Base-by-base conservation (phyloP, 1,284 basidiomycete species). In the Cryptococcus sp. region DNA sequence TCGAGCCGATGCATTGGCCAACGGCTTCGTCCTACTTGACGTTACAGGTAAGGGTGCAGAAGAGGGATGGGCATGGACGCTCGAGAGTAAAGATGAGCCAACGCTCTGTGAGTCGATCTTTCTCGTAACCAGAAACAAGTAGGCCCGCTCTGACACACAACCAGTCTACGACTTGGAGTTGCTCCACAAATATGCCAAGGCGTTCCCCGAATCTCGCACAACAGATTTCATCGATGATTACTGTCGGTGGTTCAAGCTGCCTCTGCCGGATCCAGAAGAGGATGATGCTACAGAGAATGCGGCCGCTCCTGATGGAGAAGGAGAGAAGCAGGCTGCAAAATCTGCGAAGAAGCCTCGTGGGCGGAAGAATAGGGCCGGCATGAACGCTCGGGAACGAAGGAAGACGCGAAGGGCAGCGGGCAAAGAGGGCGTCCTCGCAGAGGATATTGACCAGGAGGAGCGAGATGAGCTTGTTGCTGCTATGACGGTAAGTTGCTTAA, bases 41-140 rank as follows among this genome's bases (percentile, higher is more conserved):
- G 62, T 75, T 15, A 58, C 60, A 11, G 63, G 62, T 0, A 52
- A 61, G 4, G 65, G 66, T 23, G 71, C 76, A 27, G 72, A 78
- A 60, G 64, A 75, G 46, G 74, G 73, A 23, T 72, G 77, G 80
- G 57, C 64, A 31, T 70, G 91, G 19, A 86, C 83, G 62, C 81
- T 98, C 44, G 91, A 98, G 69, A 85, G 87, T 67, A 85, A 82
- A 50, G 88, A 98, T 70, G 82, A 82, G 47, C 84, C 84, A n/a
- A 82, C 82, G 8, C 81, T 91, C 13, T 84, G 89, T 91, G 70
- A 67, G 85, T 73, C 22, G 1, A 20, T 49, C 23, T 74, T 22
- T 20, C 46, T 42, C 40, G 57, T 39, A 31, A 31, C 50, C 56
- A 51, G 49, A n/a, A 42, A 38, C 47, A 58, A 50, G 39, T 15